Base-by-base conservation (phyloP, 805 yeast genomes). In the Nakazawaea molendinolei region DNA sequence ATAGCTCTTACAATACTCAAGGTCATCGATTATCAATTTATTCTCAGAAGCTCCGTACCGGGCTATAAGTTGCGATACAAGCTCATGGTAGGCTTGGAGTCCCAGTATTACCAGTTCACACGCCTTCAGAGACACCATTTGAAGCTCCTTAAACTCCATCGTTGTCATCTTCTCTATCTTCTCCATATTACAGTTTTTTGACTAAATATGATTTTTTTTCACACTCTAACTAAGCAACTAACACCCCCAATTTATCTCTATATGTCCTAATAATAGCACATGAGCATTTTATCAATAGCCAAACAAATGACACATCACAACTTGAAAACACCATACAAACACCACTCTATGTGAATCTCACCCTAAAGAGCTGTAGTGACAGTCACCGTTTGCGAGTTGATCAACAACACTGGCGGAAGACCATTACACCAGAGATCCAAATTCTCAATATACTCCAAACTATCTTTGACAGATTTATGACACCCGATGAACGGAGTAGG, bases 361-460 rank as follows among this genome's bases (percentile, higher is more conserved):
- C 5, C 13, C 46, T 61, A 89, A 43, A 90, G 63, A 23, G 95
- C 92, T 5, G 97, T 89, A 0, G 98, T 90, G 2, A 90, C 98
- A 0, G 98, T 92, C 68, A 92, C 87, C 0, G 95, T 82, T 61
- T 86, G 95, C 0, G 97, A 86, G 51, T 92, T 90, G 37, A 92
- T 69, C 43, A 92, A 58, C 53, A 92, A 53, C 1, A 76, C 69
- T 0, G 97, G 96, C 0, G 96, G 96, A 26, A 92, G 60, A 4
- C 74, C 86, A 29, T 76, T 74, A 39, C 90, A 67, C 92, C 96
- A 86, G 5, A 83, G 57, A 31, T 87, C 82, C 34, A 90, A 63
- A 46, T 80, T 79, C 39, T 77, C 76, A 12, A 84, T 75, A 52
- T 87, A 90, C 23, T 83, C 86, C 28, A 76, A 58, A 35, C 95